Conservation (phyloP, 164 flowering plant genomes). For the Magnolia changhungtana region DNA sequence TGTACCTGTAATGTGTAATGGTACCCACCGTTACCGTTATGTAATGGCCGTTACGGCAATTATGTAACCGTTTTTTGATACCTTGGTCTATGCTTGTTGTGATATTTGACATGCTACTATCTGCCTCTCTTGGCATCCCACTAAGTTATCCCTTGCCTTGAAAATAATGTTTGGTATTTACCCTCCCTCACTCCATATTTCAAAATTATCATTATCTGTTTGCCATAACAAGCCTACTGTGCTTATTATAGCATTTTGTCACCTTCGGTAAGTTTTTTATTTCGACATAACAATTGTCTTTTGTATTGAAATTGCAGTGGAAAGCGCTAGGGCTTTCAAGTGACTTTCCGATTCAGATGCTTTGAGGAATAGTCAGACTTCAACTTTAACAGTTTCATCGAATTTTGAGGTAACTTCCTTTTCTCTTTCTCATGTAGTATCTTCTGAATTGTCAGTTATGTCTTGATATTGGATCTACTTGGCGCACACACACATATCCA, state of each 20-base stretch:
- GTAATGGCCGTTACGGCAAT: too few relatives aligned
- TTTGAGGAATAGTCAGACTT: conserved; percentile 40
- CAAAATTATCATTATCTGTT: too few relatives aligned
- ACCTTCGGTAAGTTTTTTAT: neutral
- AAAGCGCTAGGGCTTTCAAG: conserved; percentile 41
- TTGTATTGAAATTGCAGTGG: conserved; percentile 36
- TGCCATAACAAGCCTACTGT: too few relatives aligned
- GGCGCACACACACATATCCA: too few relatives aligned
- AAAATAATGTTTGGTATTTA: too few relatives aligned
- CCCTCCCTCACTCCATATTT: too few relatives aligned
- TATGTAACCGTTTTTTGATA: too few relatives aligned
- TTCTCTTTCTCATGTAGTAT: neutral
- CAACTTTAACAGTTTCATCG: conserved; percentile 75
- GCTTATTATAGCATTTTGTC: neutral
- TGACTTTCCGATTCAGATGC: conserved; percentile 50
- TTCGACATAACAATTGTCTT: neutral
- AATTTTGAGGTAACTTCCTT: conserved; percentile 71
- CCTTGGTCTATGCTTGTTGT: neutral
- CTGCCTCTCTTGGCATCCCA: neutral
- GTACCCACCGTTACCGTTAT: too few relatives aligned
- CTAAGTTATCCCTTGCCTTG: neutral
- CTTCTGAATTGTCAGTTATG: too few relatives aligned
- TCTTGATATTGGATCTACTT: too few relatives aligned
- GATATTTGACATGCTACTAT: neutral
- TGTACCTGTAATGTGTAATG: too few relatives aligned